Conservation (phyloP, 768 basidiomycete species). For the Russula sp. region DNA sequence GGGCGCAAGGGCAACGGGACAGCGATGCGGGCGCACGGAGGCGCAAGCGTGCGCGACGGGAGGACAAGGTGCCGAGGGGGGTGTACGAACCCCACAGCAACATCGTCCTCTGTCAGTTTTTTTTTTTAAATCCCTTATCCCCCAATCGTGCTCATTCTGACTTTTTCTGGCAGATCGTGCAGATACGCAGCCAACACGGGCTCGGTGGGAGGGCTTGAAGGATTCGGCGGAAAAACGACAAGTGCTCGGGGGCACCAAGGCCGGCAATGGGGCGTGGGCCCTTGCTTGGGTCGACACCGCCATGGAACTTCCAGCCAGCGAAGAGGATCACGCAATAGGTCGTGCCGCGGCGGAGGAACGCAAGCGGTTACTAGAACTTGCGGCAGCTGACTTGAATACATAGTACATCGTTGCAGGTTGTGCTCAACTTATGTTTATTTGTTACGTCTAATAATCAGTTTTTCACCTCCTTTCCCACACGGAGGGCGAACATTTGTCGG, state of each 20-base stretch:
- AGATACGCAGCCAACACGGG: slow-evolving; percentile 68
- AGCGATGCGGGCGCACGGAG: slow-evolving; percentile 16
- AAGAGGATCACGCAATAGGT: slow-evolving; percentile 20
- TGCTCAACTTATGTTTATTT: slow-evolving; percentile 8
- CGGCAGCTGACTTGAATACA: slow-evolving; percentile 3
- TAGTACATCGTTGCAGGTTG: not conserved
- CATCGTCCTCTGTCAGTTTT: slow-evolving; percentile 58
- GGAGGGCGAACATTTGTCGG: not conserved
- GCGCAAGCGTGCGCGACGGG: slow-evolving; percentile 19
- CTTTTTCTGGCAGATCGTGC: slow-evolving; percentile 47
- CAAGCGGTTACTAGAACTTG: slow-evolving; percentile 6
- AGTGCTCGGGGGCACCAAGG: slow-evolving; percentile 64
- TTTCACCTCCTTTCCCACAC: not conserved
- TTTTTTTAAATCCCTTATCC: not conserved
- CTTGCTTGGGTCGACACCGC: slow-evolving; percentile 66
- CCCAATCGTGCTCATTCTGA: slow-evolving; percentile 1
- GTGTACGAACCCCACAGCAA: slow-evolving; percentile 81
- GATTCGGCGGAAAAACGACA: slow-evolving; percentile 36
- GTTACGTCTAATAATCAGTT: not conserved
- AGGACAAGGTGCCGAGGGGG: slow-evolving; percentile 44
- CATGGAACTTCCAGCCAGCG: slow-evolving; percentile 29
- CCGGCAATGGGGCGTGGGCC: slow-evolving; percentile 75
- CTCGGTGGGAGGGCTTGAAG: slow-evolving; percentile 52
- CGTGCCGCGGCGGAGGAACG: slow-evolving; percentile 17
- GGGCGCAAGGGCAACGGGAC: slow-evolving; percentile 26